A percentile compares a stretch with the other conserved stretches of the same genome.
phyloP scores from a whole-genome alignment of 257 asterid species.

The Schizonepeta tenuifolia region DNA sequence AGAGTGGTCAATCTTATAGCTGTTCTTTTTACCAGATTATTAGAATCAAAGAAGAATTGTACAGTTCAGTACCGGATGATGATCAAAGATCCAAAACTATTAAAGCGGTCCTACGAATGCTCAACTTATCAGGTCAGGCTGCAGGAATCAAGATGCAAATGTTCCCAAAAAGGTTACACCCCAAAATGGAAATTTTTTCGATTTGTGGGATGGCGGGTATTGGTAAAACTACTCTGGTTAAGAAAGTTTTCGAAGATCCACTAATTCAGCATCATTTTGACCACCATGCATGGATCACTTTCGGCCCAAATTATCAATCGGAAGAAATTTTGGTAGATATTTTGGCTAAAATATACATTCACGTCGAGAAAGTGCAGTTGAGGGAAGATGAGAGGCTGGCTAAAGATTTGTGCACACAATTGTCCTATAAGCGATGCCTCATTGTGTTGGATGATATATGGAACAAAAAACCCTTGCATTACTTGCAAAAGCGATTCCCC shows the following conservation, averaged over 20 bases:
- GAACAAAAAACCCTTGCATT: neutral
- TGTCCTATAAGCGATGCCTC: neutral
- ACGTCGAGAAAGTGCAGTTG: too few relatives aligned
- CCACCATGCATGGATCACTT: neutral
- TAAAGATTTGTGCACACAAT: neutral
- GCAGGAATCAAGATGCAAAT: neutral
- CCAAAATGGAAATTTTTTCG: neutral
- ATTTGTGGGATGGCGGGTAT: constrained; percentile 14
- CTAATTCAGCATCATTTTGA: neutral
- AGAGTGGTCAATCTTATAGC: neutral
- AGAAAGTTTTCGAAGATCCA: neutral
- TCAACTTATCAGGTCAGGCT: neutral
- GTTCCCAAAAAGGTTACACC: neutral
- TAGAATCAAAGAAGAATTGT: constrained; percentile 11
- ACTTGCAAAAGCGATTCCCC: neutral
- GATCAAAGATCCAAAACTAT: neutral
- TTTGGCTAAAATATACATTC: neutral
- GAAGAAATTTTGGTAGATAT: neutral
- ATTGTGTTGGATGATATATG: constrained; percentile 20
- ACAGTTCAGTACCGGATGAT: too few relatives aligned
- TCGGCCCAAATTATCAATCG: neutral
- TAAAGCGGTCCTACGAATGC: neutral
- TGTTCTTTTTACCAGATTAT: neutral
- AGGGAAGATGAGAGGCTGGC: neutral
- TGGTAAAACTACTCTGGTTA: neutral